Evolutionary conservation across 441 rosid species (phyloP), one percentile per base, ranked within the genome.

Genomic region (Syzygium malaccense): DNA sequence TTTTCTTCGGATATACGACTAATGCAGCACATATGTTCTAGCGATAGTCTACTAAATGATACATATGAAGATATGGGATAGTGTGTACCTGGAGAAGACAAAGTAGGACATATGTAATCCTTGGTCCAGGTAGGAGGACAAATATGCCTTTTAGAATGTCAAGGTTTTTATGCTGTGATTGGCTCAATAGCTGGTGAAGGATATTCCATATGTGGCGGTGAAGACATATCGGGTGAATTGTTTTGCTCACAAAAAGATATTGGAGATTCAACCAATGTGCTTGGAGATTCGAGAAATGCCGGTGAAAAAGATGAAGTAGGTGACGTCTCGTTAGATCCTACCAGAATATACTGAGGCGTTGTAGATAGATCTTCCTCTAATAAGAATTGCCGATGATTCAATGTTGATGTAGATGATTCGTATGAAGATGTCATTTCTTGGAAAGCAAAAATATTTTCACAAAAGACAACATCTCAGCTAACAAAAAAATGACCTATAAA

Each of bases 221-320:
- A 12, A 56, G 28, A 56, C 23, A 26, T 55, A 55, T 17, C 7
- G 25, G 19, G 19, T 18, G 9, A 56, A 56, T 56, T 11, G 4
- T 1, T 11, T 56, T 56, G 26, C 23, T 8, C 5, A 12, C 23
- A 25, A 8, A 4, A 25, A 20, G 60, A 56, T 56, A 10, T 8
- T 4, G 2, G 26, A 8, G 60, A 23, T 12, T 56, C 25, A 25
- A 2, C 26, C 8, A 8, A 11, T 8, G 12, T 20, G 23, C 23
- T 23, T 2, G 1, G 23, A 5, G 8, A 56, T 56, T 4, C 0
- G 8, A 1, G 28, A 26, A 23, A 20, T 23, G 11, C 0, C 6
- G 1, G 1, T 37, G 41, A 37, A 37, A 4, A 37, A 4, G 41
- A 37, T 37, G 41, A 37, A 37, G 6, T 37, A 37, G 41, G 41